Conservation (phyloP, 2,329 filamentous ascomycete species). For the Alternaria triticimaculans region DNA sequence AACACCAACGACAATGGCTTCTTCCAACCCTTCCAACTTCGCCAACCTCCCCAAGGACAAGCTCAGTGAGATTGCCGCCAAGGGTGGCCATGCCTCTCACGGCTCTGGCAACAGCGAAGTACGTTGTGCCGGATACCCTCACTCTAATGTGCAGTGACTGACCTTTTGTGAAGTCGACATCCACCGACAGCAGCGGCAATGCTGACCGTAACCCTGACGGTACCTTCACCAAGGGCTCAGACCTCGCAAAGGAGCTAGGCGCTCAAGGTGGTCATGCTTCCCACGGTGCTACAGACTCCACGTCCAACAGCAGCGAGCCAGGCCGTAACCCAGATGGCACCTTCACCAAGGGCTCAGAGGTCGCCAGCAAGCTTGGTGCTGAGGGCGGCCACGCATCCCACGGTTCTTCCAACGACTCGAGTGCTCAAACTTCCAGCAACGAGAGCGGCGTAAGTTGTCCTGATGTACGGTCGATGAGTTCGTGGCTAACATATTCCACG, state of each 20-base stretch:
- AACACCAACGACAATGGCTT: constrained; percentile 39
- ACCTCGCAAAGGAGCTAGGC: constrained; percentile 48
- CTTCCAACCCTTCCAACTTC: constrained; percentile 59
- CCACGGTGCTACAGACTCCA: constrained; percentile 28
- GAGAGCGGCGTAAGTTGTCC: constrained; percentile 31
- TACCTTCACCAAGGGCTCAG: constrained; percentile 48
- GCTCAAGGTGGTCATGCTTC: constrained; percentile 45
- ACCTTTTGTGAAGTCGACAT: neutral
- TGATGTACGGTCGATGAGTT: constrained; percentile 40
- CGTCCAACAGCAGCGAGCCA: constrained; percentile 13
- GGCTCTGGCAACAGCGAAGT: constrained; percentile 17
- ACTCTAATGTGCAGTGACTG: neutral
- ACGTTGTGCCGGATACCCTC: neutral
- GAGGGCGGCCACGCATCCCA: constrained; percentile 46
- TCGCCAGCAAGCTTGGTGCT: constrained; percentile 48
- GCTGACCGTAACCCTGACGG: constrained; percentile 49
- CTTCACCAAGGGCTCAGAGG: constrained; percentile 47
- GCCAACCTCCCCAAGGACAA: constrained; percentile 60
- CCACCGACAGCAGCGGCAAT: constrained; percentile 4
- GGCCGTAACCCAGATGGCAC: constrained; percentile 50
- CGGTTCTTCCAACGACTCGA: constrained; percentile 26
- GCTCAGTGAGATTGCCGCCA: constrained; percentile 56
- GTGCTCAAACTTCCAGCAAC: constrained; percentile 2
- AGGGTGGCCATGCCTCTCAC: constrained; percentile 56
- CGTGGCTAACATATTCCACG: constrained; percentile 20